Conservation (phyloP, 306 rosid genomes). For the Quercus glauca region DNA sequence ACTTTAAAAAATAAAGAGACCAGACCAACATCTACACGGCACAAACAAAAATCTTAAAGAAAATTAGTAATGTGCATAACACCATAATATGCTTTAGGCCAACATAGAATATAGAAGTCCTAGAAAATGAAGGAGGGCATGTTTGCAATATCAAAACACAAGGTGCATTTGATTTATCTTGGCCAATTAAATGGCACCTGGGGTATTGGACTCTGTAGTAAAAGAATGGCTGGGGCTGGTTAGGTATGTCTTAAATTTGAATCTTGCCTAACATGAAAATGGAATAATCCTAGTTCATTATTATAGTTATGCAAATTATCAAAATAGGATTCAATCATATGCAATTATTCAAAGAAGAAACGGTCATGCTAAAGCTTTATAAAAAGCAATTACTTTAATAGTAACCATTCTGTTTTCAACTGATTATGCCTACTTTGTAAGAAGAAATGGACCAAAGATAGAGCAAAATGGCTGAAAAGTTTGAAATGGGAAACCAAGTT, state of each 20-base stretch:
- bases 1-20: background rate
- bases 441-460: background rate
- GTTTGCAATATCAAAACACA: background rate
- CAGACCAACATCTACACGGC: background rate
- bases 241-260: background rate
- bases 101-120: background rate
- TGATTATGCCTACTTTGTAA: background rate
- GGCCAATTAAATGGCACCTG: background rate
- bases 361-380: background rate
- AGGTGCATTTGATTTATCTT: background rate
- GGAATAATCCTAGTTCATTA: background rate
- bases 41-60: background rate
- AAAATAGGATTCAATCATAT: background rate
- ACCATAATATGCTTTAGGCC: background rate
- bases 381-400: background rate
- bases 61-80: background rate
- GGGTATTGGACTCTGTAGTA: background rate
- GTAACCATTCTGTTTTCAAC: background rate
- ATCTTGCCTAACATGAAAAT: background rate
- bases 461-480: background rate
- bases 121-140: background rate
- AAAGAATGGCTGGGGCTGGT: background rate
- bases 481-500: background rate
- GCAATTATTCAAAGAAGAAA: background rate
- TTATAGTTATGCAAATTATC: background rate